phyloP scores from a whole-genome alignment of 1,284 basidiomycete species.

The Caloboletus firmus region DNA sequence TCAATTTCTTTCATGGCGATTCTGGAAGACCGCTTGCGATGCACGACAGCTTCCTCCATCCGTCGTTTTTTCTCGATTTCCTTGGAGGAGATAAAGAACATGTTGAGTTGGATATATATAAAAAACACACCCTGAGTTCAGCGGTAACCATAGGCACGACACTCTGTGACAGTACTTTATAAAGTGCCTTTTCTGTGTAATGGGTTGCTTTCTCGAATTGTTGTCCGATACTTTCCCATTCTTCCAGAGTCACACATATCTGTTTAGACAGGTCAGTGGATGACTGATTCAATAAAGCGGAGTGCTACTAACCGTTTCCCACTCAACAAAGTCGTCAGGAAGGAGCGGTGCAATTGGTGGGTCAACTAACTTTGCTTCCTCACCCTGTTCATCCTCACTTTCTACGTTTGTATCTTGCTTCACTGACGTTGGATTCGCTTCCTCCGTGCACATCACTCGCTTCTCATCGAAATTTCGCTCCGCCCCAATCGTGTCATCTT shows the following conservation, averaged over 20 bases:
- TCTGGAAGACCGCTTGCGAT: constrained; percentile 82
- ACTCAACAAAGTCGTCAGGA: constrained; percentile 67
- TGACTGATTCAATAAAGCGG: not conserved
- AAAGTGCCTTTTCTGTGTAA: constrained; percentile 75
- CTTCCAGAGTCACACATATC: constrained; percentile 77
- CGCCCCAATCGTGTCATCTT: constrained; percentile 11
- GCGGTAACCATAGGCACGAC: constrained; percentile 67
- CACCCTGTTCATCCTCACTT: constrained; percentile 3
- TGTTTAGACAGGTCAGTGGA: constrained; percentile 31
- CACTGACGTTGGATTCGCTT: not conserved
- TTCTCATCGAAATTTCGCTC: constrained; percentile 14
- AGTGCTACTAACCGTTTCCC: constrained; percentile 70
- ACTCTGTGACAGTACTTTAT: constrained; percentile 62
- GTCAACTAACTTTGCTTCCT: not conserved
- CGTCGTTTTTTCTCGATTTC: constrained; percentile 61
- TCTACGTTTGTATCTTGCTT: not conserved
- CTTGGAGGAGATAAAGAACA: constrained; percentile 39
- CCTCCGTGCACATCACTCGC: constrained; percentile 3
- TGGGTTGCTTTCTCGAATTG: constrained; percentile 75
- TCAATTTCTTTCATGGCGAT: constrained; percentile 73
- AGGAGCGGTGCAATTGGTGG: constrained; percentile 14
- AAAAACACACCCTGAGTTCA: constrained; percentile 46
- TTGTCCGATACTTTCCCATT: constrained; percentile 76
- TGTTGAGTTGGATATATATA: not conserved
- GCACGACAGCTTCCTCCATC: constrained; percentile 67